Evolutionary conservation across 768 basidiomycete genomes (phyloP).

Genomic region (Auriscalpium microsporum): DNA sequence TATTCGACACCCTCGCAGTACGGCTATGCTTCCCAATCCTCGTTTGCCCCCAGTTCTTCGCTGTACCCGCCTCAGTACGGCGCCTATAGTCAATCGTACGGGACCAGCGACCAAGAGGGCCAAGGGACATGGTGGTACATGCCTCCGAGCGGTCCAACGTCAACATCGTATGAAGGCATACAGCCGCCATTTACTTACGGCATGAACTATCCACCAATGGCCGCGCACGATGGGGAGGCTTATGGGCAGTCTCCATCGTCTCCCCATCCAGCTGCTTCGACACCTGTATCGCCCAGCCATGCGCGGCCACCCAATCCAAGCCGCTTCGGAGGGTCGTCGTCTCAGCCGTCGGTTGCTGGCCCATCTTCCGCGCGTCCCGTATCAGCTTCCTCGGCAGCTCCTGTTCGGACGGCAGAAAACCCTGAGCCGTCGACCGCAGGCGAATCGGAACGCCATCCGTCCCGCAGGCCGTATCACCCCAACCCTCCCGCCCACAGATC

Average conservation of each 20-base stretch:
- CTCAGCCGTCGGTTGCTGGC: neutral
- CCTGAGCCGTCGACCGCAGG: neutral
- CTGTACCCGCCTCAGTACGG: conserved; percentile 33
- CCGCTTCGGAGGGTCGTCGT: neutral
- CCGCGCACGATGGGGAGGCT: neutral
- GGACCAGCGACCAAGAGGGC: conserved; percentile 28
- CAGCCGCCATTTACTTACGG: conserved; percentile 27
- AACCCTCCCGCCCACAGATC: conserved; percentile 67
- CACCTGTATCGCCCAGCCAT: neutral
- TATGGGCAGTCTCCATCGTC: conserved; percentile 8
- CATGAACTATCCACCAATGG: conserved; percentile 21
- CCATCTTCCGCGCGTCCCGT: neutral
- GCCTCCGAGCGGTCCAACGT: conserved; percentile 11
- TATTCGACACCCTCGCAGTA: conserved; percentile 28
- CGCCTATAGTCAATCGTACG: conserved; percentile 25
- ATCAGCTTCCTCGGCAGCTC: neutral
- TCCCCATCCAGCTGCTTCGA: neutral
- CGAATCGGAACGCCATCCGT: neutral
- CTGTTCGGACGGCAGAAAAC: neutral
- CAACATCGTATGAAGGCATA: conserved; percentile 20
- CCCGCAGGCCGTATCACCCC: conserved; percentile 57
- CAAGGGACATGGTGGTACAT: conserved; percentile 50
- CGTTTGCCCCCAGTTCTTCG: conserved; percentile 24
- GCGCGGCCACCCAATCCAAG: neutral
- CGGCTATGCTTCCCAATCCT: conserved; percentile 29